These are phyloP conservation scores for Colletotrichum abscissum DNA, from an alignment of 2,329 filamentous ascomycete genomes.

Conservation along the genomic window DNA sequence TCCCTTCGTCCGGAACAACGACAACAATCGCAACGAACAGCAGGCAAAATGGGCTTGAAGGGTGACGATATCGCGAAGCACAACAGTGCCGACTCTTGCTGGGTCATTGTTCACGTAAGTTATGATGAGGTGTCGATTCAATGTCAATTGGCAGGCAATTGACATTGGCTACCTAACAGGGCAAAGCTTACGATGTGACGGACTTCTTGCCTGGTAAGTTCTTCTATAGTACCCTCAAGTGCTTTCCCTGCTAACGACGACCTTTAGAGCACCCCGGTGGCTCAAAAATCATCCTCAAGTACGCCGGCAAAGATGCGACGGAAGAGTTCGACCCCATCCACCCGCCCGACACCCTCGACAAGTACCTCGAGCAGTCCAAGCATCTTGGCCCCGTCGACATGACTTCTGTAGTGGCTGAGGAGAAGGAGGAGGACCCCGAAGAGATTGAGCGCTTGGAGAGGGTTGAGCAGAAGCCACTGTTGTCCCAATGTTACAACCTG, in stretches of 20 bases:
- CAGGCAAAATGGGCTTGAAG: conserved; percentile 55
- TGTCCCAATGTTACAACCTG: conserved; percentile 92
- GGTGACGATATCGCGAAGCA: conserved; percentile 74
- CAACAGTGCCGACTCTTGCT: conserved; percentile 85
- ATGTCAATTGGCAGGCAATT: conserved; percentile 10
- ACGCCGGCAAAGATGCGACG: conserved; percentile 92
- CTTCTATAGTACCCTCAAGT: not conserved
- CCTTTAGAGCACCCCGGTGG: conserved; percentile 84
- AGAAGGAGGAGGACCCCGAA: conserved; percentile 74
- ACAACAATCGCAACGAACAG: not conserved
- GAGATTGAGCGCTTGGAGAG: conserved; percentile 77
- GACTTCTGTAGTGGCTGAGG: conserved; percentile 76
- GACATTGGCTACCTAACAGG: conserved; percentile 51
- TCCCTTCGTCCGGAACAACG: conserved; percentile 18
- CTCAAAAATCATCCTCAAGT: conserved; percentile 94
- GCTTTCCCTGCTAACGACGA: not conserved
- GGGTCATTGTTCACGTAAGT: conserved; percentile 85
- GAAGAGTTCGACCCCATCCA: conserved; percentile 91
- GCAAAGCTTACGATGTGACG: conserved; percentile 90
- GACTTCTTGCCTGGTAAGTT: conserved; percentile 80
- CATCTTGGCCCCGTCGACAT: conserved; percentile 93
- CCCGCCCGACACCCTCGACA: conserved; percentile 87
- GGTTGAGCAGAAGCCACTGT: conserved; percentile 78
- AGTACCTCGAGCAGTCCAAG: conserved; percentile 86
- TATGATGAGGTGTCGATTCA: not conserved